These are phyloP conservation scores for Rutstroemia sp. DNA, from an alignment of 2,329 filamentous ascomycete species.

Conservation along the genomic window DNA sequence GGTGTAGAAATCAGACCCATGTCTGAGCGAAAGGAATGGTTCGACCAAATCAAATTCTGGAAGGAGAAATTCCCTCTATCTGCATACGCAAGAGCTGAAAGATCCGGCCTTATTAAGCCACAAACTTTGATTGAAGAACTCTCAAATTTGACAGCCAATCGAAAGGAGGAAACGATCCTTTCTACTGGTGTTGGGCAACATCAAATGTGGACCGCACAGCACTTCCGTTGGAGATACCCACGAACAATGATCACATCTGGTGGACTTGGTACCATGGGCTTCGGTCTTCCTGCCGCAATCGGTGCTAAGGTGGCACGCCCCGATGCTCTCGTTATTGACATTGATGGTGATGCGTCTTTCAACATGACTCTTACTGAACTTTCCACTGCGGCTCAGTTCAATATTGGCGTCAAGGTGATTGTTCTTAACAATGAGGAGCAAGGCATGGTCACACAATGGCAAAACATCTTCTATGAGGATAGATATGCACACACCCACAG, in stretches of 20 bases:
- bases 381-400: slow-evolving; percentile 87
- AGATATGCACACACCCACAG: slow-evolving; percentile 90
- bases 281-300: slow-evolving; percentile 87
- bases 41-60: slow-evolving; percentile 81
- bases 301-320: slow-evolving; percentile 83
- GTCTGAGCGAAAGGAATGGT: slow-evolving; percentile 73
- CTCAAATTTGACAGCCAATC: slow-evolving; percentile 71
- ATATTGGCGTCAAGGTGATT: slow-evolving; percentile 93
- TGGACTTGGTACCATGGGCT: slow-evolving; percentile 94
- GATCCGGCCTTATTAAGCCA: slow-evolving; percentile 80
- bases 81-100: slow-evolving; percentile 71
- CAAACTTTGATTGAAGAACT: slow-evolving; percentile 89
- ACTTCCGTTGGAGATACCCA: slow-evolving; percentile 89
- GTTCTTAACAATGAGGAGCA: slow-evolving; percentile 96
- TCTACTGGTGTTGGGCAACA: slow-evolving; percentile 94
- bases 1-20: slow-evolving; percentile 55
- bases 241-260: slow-evolving; percentile 95
- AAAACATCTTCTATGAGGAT: slow-evolving; percentile 94
- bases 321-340: slow-evolving; percentile 64
- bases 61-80: slow-evolving; percentile 83
- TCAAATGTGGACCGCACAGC: slow-evolving; percentile 98
- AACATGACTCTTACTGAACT: slow-evolving; percentile 98
- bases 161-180: slow-evolving; percentile 81
- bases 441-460: slow-evolving; percentile 98
- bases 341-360: slow-evolving; percentile 98